Evolutionary conservation across 2,329 filamentous ascomycete species (phyloP), one percentile per base, ranked within the genome.

Genomic region (Colletotrichum plurivorum): DNA sequence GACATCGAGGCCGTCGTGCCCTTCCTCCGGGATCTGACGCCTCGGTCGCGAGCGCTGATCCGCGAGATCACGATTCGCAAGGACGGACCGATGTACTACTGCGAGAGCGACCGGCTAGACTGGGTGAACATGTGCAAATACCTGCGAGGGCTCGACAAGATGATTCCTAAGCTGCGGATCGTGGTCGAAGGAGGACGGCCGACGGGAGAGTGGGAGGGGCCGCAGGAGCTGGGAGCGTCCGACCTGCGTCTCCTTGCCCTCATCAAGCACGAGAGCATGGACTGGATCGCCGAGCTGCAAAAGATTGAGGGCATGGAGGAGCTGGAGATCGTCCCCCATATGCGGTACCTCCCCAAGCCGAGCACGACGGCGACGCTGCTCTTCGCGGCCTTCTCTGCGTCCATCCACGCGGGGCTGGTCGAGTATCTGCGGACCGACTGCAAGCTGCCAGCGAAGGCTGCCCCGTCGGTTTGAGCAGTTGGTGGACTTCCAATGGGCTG

Each of bases 1-100:
- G 83, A 88, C 76, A 81, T 91, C 71, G 89, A 91, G 76, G 87
- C 89, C 16, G 83, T 89, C 6, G 82, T 85, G 1, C 88, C 89
- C 0, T 91, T 91, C 75, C 80, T 92, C 46, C 79, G 81, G 39
- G 88, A 91, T 75, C 82, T 90, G 41, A 87, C 85, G 2, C 81
- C 84, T 1, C 73, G 76, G 18, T 84, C 85, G 2, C 82, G 86
- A 41, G 75, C 77, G 10, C 79, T 85, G 54, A 78, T 91, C 67
- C 79, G 81, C 36, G 81, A 83, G 43, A 77, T 92, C 12, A 82
- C 83, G 13, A 73, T 92, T 20, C 85, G 86, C 25, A 91, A 91
- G 74, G 83, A 85, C 72, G 84, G 85, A 0, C 79, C 88, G 31
- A 80, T 87, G 7, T 83, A 86, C 62, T 84, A 88, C 71, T 89